Base-by-base conservation (phyloP, 768 basidiomycete species). In the Suillus tomentosus region DNA sequence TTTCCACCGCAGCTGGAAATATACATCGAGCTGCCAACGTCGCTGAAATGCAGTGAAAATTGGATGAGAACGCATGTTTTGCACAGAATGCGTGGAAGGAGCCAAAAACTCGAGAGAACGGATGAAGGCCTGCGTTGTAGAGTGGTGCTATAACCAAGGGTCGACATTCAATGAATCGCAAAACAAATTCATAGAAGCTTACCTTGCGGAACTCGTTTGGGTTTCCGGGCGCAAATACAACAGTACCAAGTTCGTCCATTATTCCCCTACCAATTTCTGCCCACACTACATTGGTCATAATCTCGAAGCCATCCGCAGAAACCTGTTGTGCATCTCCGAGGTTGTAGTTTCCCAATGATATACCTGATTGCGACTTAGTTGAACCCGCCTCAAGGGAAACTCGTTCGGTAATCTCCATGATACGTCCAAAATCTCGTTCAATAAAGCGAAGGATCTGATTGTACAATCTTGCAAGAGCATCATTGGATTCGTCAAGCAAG, bases 1-100 rank as follows among this genome's bases (percentile, higher is more conserved):
- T 76, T 97, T 97, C 94, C 96, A 96, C 51, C 96, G 85, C 65
- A 99, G 80, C 71, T 99, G 97, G 74, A 96, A 99, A 73, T 99
- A 99, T 10, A 99, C 91, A 1, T 94, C 92, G 3, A 99, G 83
- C 73, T 99, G 97, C 96, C 97, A 99, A 42, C 95, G 85, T 65
- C 85, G 83, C 71, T 91, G 86, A 72, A 99, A 97, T 1, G 87
- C 76, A 27, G 71, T 67, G 73, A 89, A 96, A 4, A 87, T 80
- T 0, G 87, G 84, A 73, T 94, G 91, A 5, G 79, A 72, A 3
- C 94, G 86, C 85, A 98, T 88, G 3, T 81, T 79, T 65, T 87
- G 80, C 10, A 96, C 84, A 3, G 92, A 84, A 36, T 83, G 80
- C 17, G 82, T 76, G 3, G 94, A 92, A 0, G 95, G 93, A 1